Evolutionary conservation across 192 early-diverging fungal species (phyloP).

Genomic region (Haplosporangium gracile): DNA sequence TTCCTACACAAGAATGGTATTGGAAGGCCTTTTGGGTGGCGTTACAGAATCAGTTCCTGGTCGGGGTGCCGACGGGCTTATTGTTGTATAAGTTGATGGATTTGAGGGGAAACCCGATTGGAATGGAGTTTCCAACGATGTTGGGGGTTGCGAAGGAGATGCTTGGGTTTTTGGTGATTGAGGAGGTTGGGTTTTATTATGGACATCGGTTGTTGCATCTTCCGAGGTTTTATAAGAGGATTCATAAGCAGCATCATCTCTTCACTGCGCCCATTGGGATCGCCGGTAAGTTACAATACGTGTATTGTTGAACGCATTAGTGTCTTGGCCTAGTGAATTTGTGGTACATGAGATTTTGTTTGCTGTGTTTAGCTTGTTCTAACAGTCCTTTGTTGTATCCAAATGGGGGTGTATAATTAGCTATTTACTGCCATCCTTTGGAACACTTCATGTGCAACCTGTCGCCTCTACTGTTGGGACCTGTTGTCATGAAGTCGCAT

Average conservation of each 20-base stretch:
- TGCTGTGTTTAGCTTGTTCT: background rate
- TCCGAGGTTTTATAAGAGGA: slow-evolving; percentile 75
- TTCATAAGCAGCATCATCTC: slow-evolving; percentile 86
- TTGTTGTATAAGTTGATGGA: slow-evolving; percentile 72
- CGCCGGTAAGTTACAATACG: slow-evolving; percentile 58
- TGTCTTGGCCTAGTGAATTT: too few species aligned
- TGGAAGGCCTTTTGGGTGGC: slow-evolving; percentile 71
- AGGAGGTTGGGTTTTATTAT: slow-evolving; percentile 83
- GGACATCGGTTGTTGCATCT: slow-evolving; percentile 79
- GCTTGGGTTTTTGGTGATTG: slow-evolving; percentile 72
- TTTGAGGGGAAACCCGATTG: slow-evolving; percentile 74
- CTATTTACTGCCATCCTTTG: slow-evolving; percentile 76
- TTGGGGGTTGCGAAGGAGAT: slow-evolving; percentile 60
- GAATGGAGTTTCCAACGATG: slow-evolving; percentile 75
- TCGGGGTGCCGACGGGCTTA: slow-evolving; percentile 78
- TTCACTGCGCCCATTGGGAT: slow-evolving; percentile 83
- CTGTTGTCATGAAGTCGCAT: slow-evolving; percentile 71
- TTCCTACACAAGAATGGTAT: slow-evolving; percentile 65
- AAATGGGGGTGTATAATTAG: background rate
- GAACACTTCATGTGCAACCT: slow-evolving; percentile 74
- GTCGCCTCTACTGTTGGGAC: slow-evolving; percentile 69
- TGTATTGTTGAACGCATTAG: background rate
- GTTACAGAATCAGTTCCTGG: slow-evolving; percentile 72
- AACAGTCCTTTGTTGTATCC: background rate
- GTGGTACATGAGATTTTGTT: background rate